Percentiles rank a stretch among this genome's conserved stretches.
These are phyloP conservation scores for Aspergillus homomorphus DNA, from an alignment of 495 filamentous ascomycete genomes.

Conservation along the genomic window DNA sequence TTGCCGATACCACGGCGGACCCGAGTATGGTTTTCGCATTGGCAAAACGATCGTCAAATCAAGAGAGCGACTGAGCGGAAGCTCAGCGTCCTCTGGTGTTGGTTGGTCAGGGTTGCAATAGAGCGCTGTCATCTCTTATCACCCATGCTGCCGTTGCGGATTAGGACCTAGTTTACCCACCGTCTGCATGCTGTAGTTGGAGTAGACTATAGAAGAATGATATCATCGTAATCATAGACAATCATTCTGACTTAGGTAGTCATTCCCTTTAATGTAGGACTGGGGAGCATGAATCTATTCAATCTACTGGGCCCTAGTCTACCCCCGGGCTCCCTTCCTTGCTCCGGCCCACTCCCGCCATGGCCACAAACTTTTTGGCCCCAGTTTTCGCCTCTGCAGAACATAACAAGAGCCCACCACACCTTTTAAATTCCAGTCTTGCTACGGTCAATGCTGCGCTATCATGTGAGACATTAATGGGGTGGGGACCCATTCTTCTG, in stretches of 20 bases:
- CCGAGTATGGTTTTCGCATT: conserved; percentile 44
- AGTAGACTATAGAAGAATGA: no score
- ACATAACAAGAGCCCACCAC: neutral
- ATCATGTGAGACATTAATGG: conserved; percentile 2
- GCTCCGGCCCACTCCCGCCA: neutral
- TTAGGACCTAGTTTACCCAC: neutral
- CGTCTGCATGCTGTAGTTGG: neutral
- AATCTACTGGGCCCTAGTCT: neutral
- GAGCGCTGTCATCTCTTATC: neutral
- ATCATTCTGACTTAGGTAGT: neutral
- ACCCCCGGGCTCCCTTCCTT: no score
- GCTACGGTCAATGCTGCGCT: neutral
- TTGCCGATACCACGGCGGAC: conserved; percentile 46
- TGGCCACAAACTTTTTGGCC: neutral
- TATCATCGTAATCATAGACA: neutral
- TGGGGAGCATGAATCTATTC: neutral
- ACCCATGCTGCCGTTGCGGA: neutral
- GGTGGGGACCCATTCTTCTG: neutral
- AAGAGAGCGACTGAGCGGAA: neutral
- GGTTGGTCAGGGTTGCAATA: neutral
- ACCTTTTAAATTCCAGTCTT: neutral
- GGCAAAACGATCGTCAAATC: conserved; percentile 14
- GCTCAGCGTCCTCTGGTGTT: neutral
- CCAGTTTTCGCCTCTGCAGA: neutral
- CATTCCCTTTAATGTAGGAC: neutral